These are phyloP conservation scores for Aegilops tauschii DNA, from an alignment of 176 grass and related monocot genomes.

Conservation along the genomic window DNA sequence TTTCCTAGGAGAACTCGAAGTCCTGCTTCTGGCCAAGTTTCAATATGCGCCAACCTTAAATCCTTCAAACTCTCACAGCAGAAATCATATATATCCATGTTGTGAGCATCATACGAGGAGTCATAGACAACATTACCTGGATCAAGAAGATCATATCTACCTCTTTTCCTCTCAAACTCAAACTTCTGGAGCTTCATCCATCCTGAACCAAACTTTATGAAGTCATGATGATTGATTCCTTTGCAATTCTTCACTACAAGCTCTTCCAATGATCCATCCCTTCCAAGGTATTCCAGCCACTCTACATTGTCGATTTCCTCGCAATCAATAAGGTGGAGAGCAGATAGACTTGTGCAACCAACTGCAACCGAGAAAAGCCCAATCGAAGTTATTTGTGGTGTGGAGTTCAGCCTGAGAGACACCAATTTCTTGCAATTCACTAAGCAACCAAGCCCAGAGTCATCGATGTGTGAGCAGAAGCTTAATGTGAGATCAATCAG, in stretches of 20 bases:
- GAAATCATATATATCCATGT: neutral
- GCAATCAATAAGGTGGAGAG: neutral
- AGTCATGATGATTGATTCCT: no score
- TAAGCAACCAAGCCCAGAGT: neutral
- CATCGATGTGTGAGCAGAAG: neutral
- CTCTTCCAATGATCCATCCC: neutral
- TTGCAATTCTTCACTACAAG: neutral
- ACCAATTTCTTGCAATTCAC: neutral
- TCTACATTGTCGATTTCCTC: neutral
- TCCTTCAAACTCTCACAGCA: neutral
- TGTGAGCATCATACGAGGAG: neutral
- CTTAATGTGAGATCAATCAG: slow-evolving; percentile 40
- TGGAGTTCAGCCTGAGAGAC: neutral
- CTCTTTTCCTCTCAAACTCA: neutral
- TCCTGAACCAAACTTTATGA: no score
- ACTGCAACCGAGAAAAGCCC: neutral
- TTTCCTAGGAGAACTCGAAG: neutral
- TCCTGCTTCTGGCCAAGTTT: neutral
- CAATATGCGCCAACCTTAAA: neutral
- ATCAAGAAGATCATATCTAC: neutral
- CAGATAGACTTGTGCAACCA: neutral
- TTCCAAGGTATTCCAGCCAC: neutral
- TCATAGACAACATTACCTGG: neutral
- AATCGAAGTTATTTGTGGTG: neutral
- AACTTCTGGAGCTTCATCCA: neutral